A percentile compares a stretch with the other conserved stretches of the same genome.
These are phyloP conservation scores for Lathyrus oleraceus DNA, from an alignment of 306 rosid genomes.

Conservation along the genomic window DNA sequence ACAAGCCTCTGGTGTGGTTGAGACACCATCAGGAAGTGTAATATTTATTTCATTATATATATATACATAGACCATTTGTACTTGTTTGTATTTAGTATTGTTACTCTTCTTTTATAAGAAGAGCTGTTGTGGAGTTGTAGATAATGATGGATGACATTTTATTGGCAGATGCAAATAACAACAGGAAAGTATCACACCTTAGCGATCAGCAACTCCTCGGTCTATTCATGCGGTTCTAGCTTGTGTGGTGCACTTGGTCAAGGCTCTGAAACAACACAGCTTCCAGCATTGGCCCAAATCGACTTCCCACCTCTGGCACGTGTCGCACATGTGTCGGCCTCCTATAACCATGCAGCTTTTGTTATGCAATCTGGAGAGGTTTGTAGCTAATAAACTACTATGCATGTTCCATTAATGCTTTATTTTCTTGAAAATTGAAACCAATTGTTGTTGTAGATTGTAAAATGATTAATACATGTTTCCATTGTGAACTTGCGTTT, in stretches of 20 bases:
- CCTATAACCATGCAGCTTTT: constrained; percentile 87
- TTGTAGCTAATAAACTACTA: constrained; percentile 28
- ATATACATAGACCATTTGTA: background rate
- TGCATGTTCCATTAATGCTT: constrained; percentile 1
- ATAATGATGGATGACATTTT: constrained; percentile 33
- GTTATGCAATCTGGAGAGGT: constrained; percentile 89
- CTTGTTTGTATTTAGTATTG: constrained; percentile 20
- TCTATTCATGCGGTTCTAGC: constrained; percentile 86
- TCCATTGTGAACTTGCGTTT: constrained; percentile 5
- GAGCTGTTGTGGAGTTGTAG: constrained; percentile 15
- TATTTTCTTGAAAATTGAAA: constrained; percentile 28
- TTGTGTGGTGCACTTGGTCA: constrained; percentile 95
- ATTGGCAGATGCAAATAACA: constrained; percentile 84
- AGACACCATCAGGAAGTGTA: constrained; percentile 97
- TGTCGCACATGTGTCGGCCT: constrained; percentile 83
- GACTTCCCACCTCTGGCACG: constrained; percentile 59
- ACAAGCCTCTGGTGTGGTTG: constrained; percentile 67
- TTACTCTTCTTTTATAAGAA: constrained; percentile 6
- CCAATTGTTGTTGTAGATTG: constrained; percentile 11
- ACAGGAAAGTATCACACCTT: constrained; percentile 88
- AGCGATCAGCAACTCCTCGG: constrained; percentile 70
- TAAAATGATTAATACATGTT: constrained; percentile 26
- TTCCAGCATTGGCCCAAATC: constrained; percentile 69
- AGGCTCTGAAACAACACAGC: constrained; percentile 77
- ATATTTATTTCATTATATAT: constrained; percentile 55